phyloP scores from a whole-genome alignment of 2,329 filamentous ascomycete species.

The Xylariaceae sp. region DNA sequence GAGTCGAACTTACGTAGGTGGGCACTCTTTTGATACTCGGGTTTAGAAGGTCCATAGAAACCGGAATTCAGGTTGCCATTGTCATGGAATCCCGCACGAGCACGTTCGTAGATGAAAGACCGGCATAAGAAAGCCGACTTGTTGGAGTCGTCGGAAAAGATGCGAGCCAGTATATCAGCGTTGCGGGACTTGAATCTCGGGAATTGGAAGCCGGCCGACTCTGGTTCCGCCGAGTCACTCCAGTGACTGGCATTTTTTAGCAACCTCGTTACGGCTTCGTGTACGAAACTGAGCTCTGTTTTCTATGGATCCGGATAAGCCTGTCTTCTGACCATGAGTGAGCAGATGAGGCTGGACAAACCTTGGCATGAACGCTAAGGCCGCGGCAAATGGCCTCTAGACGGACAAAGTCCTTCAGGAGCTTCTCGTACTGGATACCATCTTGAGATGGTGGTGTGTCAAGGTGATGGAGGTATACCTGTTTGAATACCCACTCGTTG shows the following conservation, averaged over 20 bases:
- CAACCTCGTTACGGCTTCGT: slow-evolving; percentile 43
- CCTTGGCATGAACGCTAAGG: slow-evolving; percentile 38
- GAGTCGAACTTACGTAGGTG: slow-evolving; percentile 48
- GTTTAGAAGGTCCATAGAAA: slow-evolving; percentile 34
- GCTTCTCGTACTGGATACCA: slow-evolving; percentile 39
- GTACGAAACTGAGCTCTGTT: slow-evolving; percentile 47
- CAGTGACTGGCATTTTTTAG: slow-evolving; percentile 38
- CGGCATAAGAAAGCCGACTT: slow-evolving; percentile 60
- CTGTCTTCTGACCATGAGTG: not conserved
- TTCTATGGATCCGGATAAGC: slow-evolving; percentile 28
- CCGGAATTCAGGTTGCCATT: slow-evolving; percentile 2
- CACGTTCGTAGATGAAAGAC: slow-evolving; percentile 62
- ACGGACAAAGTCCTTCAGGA: slow-evolving; percentile 43
- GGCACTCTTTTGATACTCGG: slow-evolving; percentile 62
- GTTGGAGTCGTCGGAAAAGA: slow-evolving; percentile 49
- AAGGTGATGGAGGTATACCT: slow-evolving; percentile 57
- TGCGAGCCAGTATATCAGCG: slow-evolving; percentile 40
- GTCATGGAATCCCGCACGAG: slow-evolving; percentile 38
- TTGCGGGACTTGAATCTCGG: slow-evolving; percentile 43
- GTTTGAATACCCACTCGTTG: slow-evolving; percentile 60
- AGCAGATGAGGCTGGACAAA: slow-evolving; percentile 18
- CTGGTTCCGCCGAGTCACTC: slow-evolving; percentile 29
- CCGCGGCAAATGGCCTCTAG: slow-evolving; percentile 43
- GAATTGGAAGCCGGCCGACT: slow-evolving; percentile 30
- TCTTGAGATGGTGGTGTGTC: slow-evolving; percentile 40